These are phyloP conservation scores for Boletus rubroflammeus DNA, from an alignment of 768 basidiomycete genomes.

Conservation along the genomic window DNA sequence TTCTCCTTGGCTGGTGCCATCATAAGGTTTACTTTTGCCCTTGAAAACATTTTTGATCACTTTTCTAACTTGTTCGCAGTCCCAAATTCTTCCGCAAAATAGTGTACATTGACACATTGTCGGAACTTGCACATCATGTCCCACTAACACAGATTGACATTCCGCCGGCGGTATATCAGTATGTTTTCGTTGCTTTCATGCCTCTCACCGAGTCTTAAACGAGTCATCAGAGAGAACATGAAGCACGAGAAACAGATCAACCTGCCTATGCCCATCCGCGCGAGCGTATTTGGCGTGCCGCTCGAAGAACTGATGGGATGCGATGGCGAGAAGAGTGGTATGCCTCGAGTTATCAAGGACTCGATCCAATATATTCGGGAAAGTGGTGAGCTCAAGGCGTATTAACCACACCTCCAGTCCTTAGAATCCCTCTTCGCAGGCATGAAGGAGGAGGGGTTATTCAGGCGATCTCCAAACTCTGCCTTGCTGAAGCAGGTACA, in stretches of 20 bases:
- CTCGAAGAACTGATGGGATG: slow-evolving; percentile 82
- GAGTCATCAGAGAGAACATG: slow-evolving; percentile 61
- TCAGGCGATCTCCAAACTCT: slow-evolving; percentile 77
- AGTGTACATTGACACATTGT: slow-evolving; percentile 70
- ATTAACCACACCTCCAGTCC: background rate
- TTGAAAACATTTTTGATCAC: background rate
- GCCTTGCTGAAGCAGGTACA: slow-evolving; percentile 67
- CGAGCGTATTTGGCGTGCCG: slow-evolving; percentile 75
- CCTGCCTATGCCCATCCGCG: slow-evolving; percentile 57
- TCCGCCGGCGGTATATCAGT: slow-evolving; percentile 80
- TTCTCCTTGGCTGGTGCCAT: slow-evolving; percentile 86
- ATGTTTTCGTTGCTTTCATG: slow-evolving; percentile 27
- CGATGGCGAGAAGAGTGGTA: slow-evolving; percentile 74
- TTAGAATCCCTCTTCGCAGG: slow-evolving; percentile 27
- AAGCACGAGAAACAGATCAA: slow-evolving; percentile 68
- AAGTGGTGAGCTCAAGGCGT: slow-evolving; percentile 34
- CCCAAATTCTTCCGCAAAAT: slow-evolving; percentile 91
- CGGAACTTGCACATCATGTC: slow-evolving; percentile 70
- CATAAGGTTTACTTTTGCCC: slow-evolving; percentile 55
- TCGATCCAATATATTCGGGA: slow-evolving; percentile 68
- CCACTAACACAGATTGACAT: slow-evolving; percentile 89
- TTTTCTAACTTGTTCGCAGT: slow-evolving; percentile 35
- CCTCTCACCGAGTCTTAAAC: background rate
- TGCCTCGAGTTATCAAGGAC: slow-evolving; percentile 80
- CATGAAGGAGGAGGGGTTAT: slow-evolving; percentile 73